Base-by-base conservation (phyloP, 192 early-diverging fungal genomes). In the Coemansia sp. region DNA sequence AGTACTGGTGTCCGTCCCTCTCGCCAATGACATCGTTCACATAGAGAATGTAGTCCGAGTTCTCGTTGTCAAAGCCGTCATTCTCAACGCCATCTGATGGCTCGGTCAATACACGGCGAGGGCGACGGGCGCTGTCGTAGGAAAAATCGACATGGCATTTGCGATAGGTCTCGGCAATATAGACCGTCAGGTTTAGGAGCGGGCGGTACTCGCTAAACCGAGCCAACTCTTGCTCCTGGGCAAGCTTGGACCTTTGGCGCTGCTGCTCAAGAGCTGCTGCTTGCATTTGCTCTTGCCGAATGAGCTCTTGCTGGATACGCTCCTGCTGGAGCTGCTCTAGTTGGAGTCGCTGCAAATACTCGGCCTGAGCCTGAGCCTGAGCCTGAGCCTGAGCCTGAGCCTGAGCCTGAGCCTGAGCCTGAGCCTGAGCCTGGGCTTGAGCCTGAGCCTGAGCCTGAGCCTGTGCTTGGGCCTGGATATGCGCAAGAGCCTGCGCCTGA, bases 1-100 rank as follows among this genome's bases (percentile, higher is more conserved):
- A 69, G 77, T 94, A 99, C 91, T 94, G 88, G 60, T 92, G 90
- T 8, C 92, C 91, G 34, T 94, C 92, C 63, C 91, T 89, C 24
- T 85, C 85, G n/a, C 95, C 95, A n/a, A 99, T 77, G 13, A 96
- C 89, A 69, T 99, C 97, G 71, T 95, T 96, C 59, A 97, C 95
- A 74, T 94, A 94, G 34, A 99, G 85, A 61, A 99, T 93, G 73
- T 97, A 99, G 73, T 99, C 97, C 64, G 83, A 91, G 72, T 98
- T 93, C 69, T 92, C 91, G 76, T 99, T 99, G 71, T 99, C 97
- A 66, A 86, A 89, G 9, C 94, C 95, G 58, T 95, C 91, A 69
- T 98, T 99, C 66, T 88, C 87, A 18, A 86, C 84, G 3, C 92
- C 90, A 63, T 98, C 94, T 21, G 91, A 91, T 0, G 97, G 97